Conservation (phyloP, 345 rosid species). For the Arabis alpina region DNA sequence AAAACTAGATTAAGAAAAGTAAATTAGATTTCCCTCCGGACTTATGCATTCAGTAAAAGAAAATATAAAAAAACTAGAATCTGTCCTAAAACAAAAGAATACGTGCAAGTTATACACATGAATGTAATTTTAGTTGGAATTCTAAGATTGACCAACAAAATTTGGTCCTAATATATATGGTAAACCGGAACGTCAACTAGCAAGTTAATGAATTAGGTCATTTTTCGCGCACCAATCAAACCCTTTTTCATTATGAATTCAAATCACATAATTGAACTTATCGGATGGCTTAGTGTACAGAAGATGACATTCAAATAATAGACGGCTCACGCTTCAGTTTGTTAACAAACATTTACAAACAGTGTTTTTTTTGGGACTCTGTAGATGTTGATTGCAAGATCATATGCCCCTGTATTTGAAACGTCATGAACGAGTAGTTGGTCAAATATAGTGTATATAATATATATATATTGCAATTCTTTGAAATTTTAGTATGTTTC, state of each 20-base stretch:
- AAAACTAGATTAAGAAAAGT: too few species aligned
- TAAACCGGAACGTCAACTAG: not conserved
- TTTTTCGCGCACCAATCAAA: not conserved
- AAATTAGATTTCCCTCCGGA: too few species aligned
- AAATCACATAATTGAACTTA: conserved; percentile 13
- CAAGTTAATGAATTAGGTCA: not conserved
- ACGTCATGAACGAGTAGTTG: not conserved
- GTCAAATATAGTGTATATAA: too few species aligned
- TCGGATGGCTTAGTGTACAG: not conserved
- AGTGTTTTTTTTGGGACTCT: not conserved
- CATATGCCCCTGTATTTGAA: not conserved
- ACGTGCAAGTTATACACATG: not conserved
- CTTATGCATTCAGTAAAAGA: too few species aligned
- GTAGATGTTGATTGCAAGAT: conserved; percentile 15
- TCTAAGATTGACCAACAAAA: not conserved
- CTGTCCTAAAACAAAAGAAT: not conserved
- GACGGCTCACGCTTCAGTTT: too few species aligned
- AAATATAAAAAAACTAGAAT: not conserved
- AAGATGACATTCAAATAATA: too few species aligned
- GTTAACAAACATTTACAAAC: not conserved
- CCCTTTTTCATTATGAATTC: not conserved
- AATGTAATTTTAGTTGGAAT: not conserved
- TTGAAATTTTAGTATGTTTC: not conserved
- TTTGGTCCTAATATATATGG: not conserved
- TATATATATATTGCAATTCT: not conserved